Evolutionary conservation across 192 early-diverging fungal genomes (phyloP), one percentile per base, ranked within the genome.

Genomic region (Anaeromyces robustus): DNA sequence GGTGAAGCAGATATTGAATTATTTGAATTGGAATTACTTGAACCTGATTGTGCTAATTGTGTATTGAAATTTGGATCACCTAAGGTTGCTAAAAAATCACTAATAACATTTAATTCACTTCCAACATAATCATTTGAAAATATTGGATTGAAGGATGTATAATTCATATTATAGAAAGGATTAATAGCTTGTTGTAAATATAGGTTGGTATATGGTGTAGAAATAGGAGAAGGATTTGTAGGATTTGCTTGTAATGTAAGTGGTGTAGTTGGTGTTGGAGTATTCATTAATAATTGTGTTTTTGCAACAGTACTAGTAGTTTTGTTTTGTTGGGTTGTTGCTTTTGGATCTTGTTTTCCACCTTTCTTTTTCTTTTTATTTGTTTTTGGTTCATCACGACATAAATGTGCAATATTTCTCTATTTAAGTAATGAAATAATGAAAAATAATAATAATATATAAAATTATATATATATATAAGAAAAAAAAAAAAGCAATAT

Each of bases 351-450:
- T n/a, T n/a, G n/a, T n/a, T 68, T 68, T n/a, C 52, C 52, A 68
- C 28, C 28, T 9, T 68, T 68, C 52, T 68, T 68, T 68, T 68
- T 68, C 26, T 68, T 68, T n/a, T 68, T 68, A 29, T 90, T 37
- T 34, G 83, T 84, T 77, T 90, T 92, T 12, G 92, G 90, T 82
- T 95, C 95, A 84, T 98, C 94, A 77, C 92, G 94, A 86, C 97
- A 98, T 32, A 96, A 83, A 81, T 96, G 94, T n/a, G 92, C 92
- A 85, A 98, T 97, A 83, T 93, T 94, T 52, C 97, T 92, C 84
- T 96, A 29, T 22, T 52, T n/a, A n/a, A n/a, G 19, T 22, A 3
- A 4, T 3, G 19, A 22, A 52, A 52, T 22, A 52, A 52, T 22
- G 22, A 22, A 52, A 52, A 52, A 22, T 52, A 52, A 52, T 16